Percentiles rank a stretch among this genome's conserved stretches.
These are phyloP conservation scores for Solanum commersonii DNA, from an alignment of 257 asterid species.

Conservation along the genomic window DNA sequence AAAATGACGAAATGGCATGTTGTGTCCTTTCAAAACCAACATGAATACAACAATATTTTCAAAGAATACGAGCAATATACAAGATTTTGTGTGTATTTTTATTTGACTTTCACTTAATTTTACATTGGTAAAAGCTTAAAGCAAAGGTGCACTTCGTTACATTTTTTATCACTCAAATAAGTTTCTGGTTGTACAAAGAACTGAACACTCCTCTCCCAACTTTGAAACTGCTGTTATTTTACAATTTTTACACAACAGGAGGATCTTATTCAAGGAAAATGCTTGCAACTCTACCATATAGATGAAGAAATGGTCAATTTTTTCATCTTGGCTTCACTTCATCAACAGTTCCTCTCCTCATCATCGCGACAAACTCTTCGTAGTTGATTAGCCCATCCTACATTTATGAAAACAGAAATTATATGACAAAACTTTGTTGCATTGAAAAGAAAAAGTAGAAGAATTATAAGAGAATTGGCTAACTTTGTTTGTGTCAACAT, in stretches of 20 bases:
- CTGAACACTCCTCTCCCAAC: background rate
- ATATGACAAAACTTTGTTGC: background rate
- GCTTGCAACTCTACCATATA: background rate
- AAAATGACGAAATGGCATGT: background rate
- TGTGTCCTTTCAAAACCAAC: background rate
- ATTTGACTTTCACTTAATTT: background rate
- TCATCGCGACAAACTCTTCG: conserved; percentile 75
- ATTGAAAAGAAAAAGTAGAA: background rate
- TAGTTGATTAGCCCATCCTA: conserved; percentile 81
- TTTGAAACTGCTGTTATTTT: background rate
- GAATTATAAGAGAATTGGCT: background rate
- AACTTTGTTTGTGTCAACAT: conserved; percentile 76
- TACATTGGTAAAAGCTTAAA: background rate
- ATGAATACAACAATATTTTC: background rate
- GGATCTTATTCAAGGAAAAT: background rate
- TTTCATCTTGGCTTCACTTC: background rate
- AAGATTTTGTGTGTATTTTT: background rate
- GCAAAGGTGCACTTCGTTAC: background rate
- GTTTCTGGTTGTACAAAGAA: background rate
- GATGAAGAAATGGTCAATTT: background rate
- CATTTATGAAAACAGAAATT: background rate
- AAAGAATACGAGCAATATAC: background rate
- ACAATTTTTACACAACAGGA: background rate
- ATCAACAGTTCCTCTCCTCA: conserved; percentile 63
- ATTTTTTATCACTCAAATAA: background rate